Percentiles rank a stretch among this genome's conserved stretches.
Evolutionary conservation across 257 asterid species (phyloP).

Genomic region (Solanum pimpinellifolium): DNA sequence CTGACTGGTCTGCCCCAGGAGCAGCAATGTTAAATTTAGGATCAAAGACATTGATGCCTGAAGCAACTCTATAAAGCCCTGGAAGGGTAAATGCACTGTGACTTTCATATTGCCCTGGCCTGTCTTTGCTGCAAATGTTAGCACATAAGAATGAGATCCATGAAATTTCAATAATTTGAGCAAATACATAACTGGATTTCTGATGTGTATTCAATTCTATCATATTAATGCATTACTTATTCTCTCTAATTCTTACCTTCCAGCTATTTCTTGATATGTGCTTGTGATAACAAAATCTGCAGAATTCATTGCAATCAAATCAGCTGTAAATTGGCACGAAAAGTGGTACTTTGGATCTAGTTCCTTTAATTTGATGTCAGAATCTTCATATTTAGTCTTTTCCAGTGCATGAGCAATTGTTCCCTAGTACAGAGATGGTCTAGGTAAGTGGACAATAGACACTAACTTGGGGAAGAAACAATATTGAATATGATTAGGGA

Average conservation of each 20-base stretch:
- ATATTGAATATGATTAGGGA: not conserved
- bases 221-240: not conserved
- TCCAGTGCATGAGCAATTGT: conserved; percentile 93
- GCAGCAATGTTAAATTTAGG: conserved; percentile 87
- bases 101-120: conserved; percentile 90
- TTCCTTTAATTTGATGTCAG: conserved; percentile 82
- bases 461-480: not conserved
- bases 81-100: conserved; percentile 71
- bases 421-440: conserved; percentile 32
- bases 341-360: conserved; percentile 70
- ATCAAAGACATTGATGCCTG: conserved; percentile 75
- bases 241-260: conserved; percentile 37
- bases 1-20: conserved; percentile 84
- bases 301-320: conserved; percentile 75
- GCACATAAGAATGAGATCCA: not conserved
- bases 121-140: conserved; percentile 60
- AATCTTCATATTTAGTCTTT: conserved; percentile 92
- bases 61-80: conserved; percentile 70
- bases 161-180: not conserved
- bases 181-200: not conserved
- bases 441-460: not conserved
- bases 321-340: conserved; percentile 91
- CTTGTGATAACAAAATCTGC: conserved; percentile 90
- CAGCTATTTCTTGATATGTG: conserved; percentile 93
- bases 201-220: not conserved